phyloP scores from a whole-genome alignment of 2,329 filamentous ascomycete genomes.

The Bipolaris victoriae region DNA sequence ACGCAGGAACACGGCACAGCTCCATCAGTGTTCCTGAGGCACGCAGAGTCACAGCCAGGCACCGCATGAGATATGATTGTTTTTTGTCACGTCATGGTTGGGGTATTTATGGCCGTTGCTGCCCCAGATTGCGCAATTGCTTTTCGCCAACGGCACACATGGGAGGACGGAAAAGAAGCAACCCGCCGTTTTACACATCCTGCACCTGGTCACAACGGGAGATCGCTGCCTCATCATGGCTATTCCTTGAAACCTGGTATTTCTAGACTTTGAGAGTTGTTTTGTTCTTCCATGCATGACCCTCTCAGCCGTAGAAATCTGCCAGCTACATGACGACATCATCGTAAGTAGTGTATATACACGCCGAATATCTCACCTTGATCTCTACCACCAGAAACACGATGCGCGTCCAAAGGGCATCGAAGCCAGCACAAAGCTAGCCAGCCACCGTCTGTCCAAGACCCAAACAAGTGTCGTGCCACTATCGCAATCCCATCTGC shows the following conservation, averaged over 20 bases:
- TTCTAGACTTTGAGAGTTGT: no score
- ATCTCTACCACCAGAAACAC: not conserved
- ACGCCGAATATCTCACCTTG: not conserved
- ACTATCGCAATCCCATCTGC: constrained; percentile 9
- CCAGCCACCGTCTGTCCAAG: constrained; percentile 5
- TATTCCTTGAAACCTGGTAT: no score
- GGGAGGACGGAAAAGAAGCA: constrained; percentile 9
- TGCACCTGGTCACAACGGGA: not conserved
- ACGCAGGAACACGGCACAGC: constrained; percentile 18
- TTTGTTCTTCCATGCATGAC: no score
- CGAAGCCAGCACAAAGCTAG: constrained; percentile 6
- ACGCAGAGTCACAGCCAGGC: constrained; percentile 9
- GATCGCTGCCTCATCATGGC: no score
- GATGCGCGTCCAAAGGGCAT: not conserved
- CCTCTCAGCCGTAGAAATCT: not conserved
- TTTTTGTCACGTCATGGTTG: no score
- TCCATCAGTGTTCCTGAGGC: constrained; percentile 9
- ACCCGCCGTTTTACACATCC: not conserved
- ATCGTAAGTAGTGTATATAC: not conserved
- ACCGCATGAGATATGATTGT: not conserved
- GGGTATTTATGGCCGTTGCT: not conserved
- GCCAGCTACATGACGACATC: not conserved
- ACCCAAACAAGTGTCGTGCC: not conserved
- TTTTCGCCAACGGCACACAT: constrained; percentile 10
- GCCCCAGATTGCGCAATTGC: constrained; percentile 1